phyloP scores from a whole-genome alignment of 2,329 filamentous ascomycete genomes.

The Penicillium hordei region DNA sequence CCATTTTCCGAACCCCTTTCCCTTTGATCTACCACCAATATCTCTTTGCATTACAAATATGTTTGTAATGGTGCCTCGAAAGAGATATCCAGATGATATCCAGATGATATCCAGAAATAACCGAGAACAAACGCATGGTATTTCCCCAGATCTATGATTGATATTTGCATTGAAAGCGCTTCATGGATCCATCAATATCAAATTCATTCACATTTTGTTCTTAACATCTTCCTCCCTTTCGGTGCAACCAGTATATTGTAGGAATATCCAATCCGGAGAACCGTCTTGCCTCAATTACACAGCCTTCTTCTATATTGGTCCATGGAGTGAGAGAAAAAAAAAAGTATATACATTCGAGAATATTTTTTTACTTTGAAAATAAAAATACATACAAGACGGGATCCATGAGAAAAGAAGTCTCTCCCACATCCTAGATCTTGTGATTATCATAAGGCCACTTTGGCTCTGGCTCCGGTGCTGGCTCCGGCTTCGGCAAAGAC shows the following conservation, averaged over 20 bases:
- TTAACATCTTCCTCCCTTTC: too few relatives aligned
- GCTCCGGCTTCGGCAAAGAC: not conserved
- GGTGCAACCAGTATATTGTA: not conserved
- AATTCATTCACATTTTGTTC: not conserved
- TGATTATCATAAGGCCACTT: conserved; percentile 1
- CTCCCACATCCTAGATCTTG: not conserved
- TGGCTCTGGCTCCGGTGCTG: not conserved
- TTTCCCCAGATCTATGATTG: not conserved
- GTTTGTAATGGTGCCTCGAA: not conserved
- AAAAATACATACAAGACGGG: conserved; percentile 3
- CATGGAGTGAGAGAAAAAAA: not conserved
- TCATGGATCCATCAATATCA: not conserved
- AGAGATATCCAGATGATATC: not conserved
- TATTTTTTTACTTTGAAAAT: conserved; percentile 8
- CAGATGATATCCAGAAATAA: not conserved
- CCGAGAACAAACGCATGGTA: not conserved
- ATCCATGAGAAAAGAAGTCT: not conserved
- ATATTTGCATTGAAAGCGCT: not conserved
- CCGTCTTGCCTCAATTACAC: not conserved
- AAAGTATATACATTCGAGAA: conserved; percentile 15
- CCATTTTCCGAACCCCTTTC: not conserved
- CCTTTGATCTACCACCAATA: not conserved
- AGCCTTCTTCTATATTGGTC: too few relatives aligned
- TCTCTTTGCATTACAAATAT: not conserved
- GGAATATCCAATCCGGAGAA: not conserved